These are phyloP conservation scores for Saraca asoca DNA, from an alignment of 331 rosid species.

Conservation along the genomic window DNA sequence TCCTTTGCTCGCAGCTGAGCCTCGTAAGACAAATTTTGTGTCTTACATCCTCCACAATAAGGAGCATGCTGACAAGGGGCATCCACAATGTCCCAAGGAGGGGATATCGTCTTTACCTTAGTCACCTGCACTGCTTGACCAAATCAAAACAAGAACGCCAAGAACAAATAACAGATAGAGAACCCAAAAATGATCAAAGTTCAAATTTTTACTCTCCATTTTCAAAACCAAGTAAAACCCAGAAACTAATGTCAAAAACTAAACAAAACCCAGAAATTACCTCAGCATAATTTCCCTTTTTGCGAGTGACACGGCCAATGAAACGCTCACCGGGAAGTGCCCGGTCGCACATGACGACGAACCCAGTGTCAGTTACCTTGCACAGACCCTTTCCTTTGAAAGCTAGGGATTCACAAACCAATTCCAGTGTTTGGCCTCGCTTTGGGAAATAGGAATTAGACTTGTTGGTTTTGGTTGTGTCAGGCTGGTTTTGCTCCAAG, in stretches of 20 bases:
- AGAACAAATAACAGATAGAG: neutral
- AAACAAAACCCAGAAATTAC: constrained; percentile 37
- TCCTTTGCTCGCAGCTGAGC: constrained; percentile 87
- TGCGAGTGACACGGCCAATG: constrained; percentile 81
- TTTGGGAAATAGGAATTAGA: constrained; percentile 69
- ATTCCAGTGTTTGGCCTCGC: constrained; percentile 82
- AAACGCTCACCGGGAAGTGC: constrained; percentile 94
- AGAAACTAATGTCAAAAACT: neutral
- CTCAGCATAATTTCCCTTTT: constrained; percentile 84
- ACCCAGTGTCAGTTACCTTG: constrained; percentile 77
- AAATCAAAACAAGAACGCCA: neutral
- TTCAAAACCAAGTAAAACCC: neutral
- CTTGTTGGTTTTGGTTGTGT: constrained; percentile 20
- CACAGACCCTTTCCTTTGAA: constrained; percentile 92
- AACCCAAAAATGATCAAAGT: constrained; percentile 6
- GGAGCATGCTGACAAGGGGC: constrained; percentile 92
- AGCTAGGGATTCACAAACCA: constrained; percentile 82
- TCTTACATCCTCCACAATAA: constrained; percentile 90
- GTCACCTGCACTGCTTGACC: constrained; percentile 54
- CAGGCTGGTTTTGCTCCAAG: constrained; percentile 37
- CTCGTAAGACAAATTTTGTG: constrained; percentile 72
- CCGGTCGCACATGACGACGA: constrained; percentile 88
- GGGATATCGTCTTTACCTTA: constrained; percentile 76
- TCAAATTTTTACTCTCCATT: neutral
- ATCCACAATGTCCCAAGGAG: constrained; percentile 73